These are phyloP conservation scores for Phialophora tarda DNA, from an alignment of 2,329 filamentous ascomycete genomes.

Conservation along the genomic window DNA sequence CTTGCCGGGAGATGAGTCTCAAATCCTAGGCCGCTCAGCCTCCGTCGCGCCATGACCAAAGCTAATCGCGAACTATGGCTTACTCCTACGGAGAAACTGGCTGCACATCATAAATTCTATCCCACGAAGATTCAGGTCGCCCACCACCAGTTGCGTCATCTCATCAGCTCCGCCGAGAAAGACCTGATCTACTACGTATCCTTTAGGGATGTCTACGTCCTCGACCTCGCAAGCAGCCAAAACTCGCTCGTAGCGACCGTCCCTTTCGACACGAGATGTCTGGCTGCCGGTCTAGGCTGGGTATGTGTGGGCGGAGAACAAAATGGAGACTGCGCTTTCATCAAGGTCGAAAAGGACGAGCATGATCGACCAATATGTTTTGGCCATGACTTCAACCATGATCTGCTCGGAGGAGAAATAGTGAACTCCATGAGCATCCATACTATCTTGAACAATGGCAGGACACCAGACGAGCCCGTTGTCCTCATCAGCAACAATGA, in stretches of 20 bases:
- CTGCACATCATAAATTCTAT: slow-evolving; percentile 62
- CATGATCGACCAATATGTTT: slow-evolving; percentile 48
- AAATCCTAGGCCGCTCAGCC: slow-evolving; percentile 15
- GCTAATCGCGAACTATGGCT: slow-evolving; percentile 32
- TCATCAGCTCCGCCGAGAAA: slow-evolving; percentile 79
- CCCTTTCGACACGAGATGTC: slow-evolving; percentile 77
- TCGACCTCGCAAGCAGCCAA: slow-evolving; percentile 68
- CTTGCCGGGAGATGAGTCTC: slow-evolving; percentile 28
- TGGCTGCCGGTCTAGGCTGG: slow-evolving; percentile 86
- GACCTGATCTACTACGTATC: slow-evolving; percentile 85
- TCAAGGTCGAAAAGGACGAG: slow-evolving; percentile 61
- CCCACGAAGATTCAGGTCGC: slow-evolving; percentile 69
- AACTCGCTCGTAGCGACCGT: slow-evolving; percentile 75
- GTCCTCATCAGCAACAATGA: slow-evolving; percentile 84
- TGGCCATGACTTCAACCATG: slow-evolving; percentile 41
- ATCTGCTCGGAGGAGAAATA: slow-evolving; percentile 67
- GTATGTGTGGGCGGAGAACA: slow-evolving; percentile 86
- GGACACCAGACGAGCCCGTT: slow-evolving; percentile 61
- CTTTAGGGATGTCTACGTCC: slow-evolving; percentile 73
- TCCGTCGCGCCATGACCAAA: slow-evolving; percentile 33
- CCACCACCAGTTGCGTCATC: slow-evolving; percentile 72
- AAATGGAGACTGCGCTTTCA: slow-evolving; percentile 82
- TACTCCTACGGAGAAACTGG: slow-evolving; percentile 28
- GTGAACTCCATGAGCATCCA: slow-evolving; percentile 72
- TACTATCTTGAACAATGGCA: slow-evolving; percentile 54